Evolutionary conservation across 1,139 yeast species (phyloP).

Genomic region (Hansenula lynferdii): DNA sequence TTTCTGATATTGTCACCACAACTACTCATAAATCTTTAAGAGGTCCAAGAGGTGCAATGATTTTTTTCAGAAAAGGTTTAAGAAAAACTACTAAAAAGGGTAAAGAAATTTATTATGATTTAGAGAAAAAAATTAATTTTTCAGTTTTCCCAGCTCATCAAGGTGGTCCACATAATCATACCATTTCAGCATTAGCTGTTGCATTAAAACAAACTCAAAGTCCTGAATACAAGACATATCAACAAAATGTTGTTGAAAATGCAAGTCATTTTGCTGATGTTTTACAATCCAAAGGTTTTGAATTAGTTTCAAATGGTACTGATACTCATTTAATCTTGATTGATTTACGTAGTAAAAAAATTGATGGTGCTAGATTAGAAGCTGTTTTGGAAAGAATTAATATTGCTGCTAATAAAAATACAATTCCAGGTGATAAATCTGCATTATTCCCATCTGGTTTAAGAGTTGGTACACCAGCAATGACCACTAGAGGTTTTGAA

Average conservation of each 20-base stretch:
- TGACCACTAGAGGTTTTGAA: slow-evolving; percentile 94
- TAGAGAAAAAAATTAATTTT: slow-evolving; percentile 87
- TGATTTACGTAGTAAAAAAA: slow-evolving; percentile 75
- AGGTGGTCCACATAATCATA: slow-evolving; percentile 99
- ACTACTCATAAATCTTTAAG: slow-evolving; percentile 96
- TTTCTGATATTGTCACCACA: slow-evolving; percentile 94
- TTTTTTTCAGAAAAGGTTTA: slow-evolving; percentile 90
- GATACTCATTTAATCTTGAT: slow-evolving; percentile 91
- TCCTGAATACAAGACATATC: slow-evolving; percentile 86
- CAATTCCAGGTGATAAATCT: slow-evolving; percentile 93
- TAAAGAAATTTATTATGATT: slow-evolving; percentile 78
- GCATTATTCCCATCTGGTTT: slow-evolving; percentile 95
- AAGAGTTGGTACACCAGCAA: slow-evolving; percentile 97
- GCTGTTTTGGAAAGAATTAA: slow-evolving; percentile 83
- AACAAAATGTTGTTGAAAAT: slow-evolving; percentile 73
- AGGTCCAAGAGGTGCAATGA: slow-evolving; percentile 99
- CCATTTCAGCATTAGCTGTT: slow-evolving; percentile 91
- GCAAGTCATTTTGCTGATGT: slow-evolving; percentile 75
- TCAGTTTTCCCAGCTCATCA: slow-evolving; percentile 99
- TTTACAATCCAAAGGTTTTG: slow-evolving; percentile 62
- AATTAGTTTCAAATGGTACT: slow-evolving; percentile 87
- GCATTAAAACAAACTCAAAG: slow-evolving; percentile 87
- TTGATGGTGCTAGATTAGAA: slow-evolving; percentile 96
- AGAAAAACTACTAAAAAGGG: slow-evolving; percentile 82
- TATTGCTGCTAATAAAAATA: slow-evolving; percentile 94